Percentiles rank a stretch among this genome's conserved stretches.
Evolutionary conservation across 805 yeast genomes (phyloP).

Genomic region (Zygotorulaspora florentina): DNA sequence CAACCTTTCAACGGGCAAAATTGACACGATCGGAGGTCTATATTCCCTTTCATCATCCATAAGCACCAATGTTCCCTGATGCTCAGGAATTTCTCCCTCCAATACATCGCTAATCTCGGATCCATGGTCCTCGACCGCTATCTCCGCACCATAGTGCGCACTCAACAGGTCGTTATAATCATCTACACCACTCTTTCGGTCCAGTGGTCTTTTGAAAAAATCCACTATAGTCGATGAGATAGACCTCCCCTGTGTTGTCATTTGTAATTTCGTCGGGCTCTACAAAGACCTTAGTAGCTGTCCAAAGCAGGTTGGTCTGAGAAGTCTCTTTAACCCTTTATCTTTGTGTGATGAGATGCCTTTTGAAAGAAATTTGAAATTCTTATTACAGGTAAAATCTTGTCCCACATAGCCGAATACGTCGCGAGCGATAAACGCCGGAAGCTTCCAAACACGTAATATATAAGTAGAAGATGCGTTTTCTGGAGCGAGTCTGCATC

Average conservation of each 20-base stretch:
- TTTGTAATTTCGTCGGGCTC: not conserved
- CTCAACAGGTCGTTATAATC: not conserved
- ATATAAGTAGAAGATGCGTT: not conserved
- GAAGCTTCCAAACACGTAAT: not conserved
- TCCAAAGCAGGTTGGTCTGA: no score
- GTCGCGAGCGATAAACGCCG: not conserved
- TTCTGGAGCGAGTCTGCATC: no score
- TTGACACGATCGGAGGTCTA: conserved; percentile 33
- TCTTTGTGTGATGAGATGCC: not conserved
- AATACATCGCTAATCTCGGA: not conserved
- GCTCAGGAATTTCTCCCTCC: conserved; percentile 1
- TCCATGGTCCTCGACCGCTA: not conserved
- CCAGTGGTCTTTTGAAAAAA: conserved; percentile 20
- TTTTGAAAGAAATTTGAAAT: not conserved
- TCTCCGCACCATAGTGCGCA: not conserved
- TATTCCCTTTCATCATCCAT: conserved; percentile 14
- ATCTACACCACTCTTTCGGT: not conserved
- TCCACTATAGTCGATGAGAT: conserved; percentile 27
- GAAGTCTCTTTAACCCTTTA: not conserved
- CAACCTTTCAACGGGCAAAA: conserved; percentile 32
- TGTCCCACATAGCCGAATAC: not conserved
- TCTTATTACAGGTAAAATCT: not conserved
- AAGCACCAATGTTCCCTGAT: conserved; percentile 11
- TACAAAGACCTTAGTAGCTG: no score
- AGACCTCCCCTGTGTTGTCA: conserved; percentile 22